These are phyloP conservation scores for Exophiala aquamarina DNA, from an alignment of 2,329 filamentous ascomycete genomes.

Conservation along the genomic window DNA sequence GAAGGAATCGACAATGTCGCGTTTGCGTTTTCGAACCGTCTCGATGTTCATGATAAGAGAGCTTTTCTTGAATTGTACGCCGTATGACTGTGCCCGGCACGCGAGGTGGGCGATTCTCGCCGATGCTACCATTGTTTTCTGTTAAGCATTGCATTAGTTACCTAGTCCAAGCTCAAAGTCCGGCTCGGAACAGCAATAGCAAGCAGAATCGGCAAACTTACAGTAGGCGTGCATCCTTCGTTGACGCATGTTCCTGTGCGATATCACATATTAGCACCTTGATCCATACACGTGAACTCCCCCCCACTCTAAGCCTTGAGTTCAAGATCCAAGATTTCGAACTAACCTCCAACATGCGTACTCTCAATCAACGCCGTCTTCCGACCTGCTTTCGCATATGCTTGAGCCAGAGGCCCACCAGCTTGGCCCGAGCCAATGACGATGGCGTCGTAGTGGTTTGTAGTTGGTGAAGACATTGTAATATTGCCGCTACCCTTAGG, in stretches of 20 bases:
- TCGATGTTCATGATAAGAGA: conserved; percentile 47
- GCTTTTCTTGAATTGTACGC: conserved; percentile 37
- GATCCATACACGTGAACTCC: no score
- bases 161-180: no score
- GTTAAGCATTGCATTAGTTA: no score
- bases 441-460: conserved; percentile 42
- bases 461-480: conserved; percentile 16
- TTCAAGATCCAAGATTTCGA: no score
- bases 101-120: conserved; percentile 51
- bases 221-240: conserved; percentile 56
- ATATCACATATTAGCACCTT: not conserved
- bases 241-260: conserved; percentile 48
- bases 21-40: conserved; percentile 52
- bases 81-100: conserved; percentile 46
- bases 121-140: conserved; percentile 57
- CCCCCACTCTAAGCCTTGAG: no score
- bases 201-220: not conserved
- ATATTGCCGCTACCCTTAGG: no score
- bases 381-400: conserved; percentile 46
- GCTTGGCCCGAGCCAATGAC: conserved; percentile 56
- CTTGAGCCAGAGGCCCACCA: conserved; percentile 51
- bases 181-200: no score
- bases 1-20: conserved; percentile 54
- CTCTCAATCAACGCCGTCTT: conserved; percentile 51
- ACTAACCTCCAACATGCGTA: conserved; percentile 47